Conservation (phyloP, 345 rosid genomes). For the Camelina sativa region DNA sequence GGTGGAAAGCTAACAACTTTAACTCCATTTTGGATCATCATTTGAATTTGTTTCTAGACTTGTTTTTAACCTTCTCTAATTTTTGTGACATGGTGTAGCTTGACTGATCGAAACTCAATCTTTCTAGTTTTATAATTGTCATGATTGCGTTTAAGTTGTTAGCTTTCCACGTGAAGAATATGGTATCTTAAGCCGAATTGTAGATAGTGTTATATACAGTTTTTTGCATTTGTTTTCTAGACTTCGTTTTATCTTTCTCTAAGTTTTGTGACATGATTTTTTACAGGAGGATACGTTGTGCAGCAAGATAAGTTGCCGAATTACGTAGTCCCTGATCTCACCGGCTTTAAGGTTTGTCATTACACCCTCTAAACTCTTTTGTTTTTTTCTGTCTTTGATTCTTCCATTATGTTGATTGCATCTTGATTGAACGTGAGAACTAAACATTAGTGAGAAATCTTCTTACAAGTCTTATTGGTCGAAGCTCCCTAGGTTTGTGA, state of each 20-base stretch:
- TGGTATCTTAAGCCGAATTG: background rate
- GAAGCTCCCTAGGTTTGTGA: background rate
- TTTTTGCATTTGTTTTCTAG: background rate
- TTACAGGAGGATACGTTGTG: conserved; percentile 79
- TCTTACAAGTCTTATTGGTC: background rate
- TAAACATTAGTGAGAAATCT: background rate
- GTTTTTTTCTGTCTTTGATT: background rate
- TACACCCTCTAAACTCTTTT: background rate
- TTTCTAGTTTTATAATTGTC: background rate
- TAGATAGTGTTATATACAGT: background rate
- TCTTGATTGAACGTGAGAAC: background rate
- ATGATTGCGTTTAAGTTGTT: background rate
- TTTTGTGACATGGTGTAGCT: conserved; percentile 11
- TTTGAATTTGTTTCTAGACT: background rate
- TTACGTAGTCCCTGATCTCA: conserved; percentile 81
- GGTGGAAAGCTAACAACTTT: conserved; percentile 7
- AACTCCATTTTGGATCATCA: background rate
- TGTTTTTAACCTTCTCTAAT: background rate
- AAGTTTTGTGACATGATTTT: conserved; percentile 11
- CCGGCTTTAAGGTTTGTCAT: conserved; percentile 68
- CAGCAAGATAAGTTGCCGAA: conserved; percentile 79
- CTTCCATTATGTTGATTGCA: background rate
- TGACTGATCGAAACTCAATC: background rate
- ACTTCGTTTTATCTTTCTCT: background rate
- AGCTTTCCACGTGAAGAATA: background rate